Evolutionary conservation across 352 stramenopile species (phyloP), one percentile per base, ranked within the genome.

Genomic region (Thalassiosira mediterranea): DNA sequence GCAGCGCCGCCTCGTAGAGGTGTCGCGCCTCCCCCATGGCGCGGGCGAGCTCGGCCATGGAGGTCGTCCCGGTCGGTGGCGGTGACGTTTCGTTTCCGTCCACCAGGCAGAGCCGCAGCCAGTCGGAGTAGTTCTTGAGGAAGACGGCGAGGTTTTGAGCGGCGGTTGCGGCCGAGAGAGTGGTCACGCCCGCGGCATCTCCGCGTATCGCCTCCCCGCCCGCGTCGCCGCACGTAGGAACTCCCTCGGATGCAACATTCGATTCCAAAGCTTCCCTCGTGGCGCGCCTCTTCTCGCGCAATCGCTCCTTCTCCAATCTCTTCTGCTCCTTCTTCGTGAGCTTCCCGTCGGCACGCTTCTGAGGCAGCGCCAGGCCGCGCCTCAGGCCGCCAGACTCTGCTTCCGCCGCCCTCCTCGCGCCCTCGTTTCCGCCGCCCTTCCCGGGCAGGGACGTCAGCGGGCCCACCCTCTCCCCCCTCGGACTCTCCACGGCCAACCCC

Each of bases 91-190:
- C 4, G 8, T 61, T 44, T 13, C 52, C 53, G 42, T 77, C 54
- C 25, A 77, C 15, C 42, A 76, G 58, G 17, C 26, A 40, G 29
- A 82, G 44, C 49, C 60, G 54, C 23, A 71, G 37, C 63, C 63
- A 73, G 76, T 84, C 86, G 21, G 79, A 83, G 37, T 86, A 79
- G 47, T 76, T 76, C 73, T 91, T 93, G 7, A 91, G 67, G 79
- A 93, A 90, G 11, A 93, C 80, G 42, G 87, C 87, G n/a, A 93
- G 70, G 69, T 93, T 91, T 66, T 93, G 87, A 42, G 76, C 87
- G 19, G 84, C 84, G 1, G 83, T 76, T 32, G 87, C 84, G 23
- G 84, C 76, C 0, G 84, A 89, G 7, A 91, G 64, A 15, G 87
- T 93, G 51, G 63, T 76, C 5, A 81, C 64, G 51, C 67, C 81